Evolutionary conservation across 2,329 filamentous ascomycete genomes (phyloP), one percentile per base, ranked within the genome.

Genomic region (Cryoendolithus antarcticus): DNA sequence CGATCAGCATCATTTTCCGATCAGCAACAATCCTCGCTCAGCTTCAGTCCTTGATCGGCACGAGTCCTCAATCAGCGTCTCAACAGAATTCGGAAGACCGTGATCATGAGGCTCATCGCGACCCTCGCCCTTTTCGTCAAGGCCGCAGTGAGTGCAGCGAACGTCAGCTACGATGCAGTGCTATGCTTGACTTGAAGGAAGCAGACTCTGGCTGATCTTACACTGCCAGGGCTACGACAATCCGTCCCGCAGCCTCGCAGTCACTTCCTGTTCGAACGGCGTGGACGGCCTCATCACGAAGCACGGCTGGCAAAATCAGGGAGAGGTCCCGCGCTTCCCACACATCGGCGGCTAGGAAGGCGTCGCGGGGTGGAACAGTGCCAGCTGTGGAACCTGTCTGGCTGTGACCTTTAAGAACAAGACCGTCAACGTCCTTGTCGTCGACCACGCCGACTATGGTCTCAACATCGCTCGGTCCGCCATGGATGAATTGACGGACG

Each of bases 211-310:
- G 15, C 24, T 27, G 24, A 27, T 27, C 24, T 27, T 27, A 7
- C 5, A 7, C 24, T 27, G 88, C 62, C 62, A 64, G 12, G 75
- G 71, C 55, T 91, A 84, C 63, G 82, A 88, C 55, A 64, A 79
- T 46, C 58, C 57, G 34, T 48, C 48, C 43, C 71, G 75, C 42
- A 66, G 72, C 33, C 58, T 88, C 39, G 66, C 61, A 28, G 58
- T 54, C 4, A 69, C 86, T 33, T 58, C 77, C 45, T 86, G 80
- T 71, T 80, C 75, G 27, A 75, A 84, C 54, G 80, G 80, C 39
- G 34, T 45, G 44, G 79, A 83, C 60, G 80, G 80, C 42, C 69
- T 85, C 45, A 73, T 74, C 46, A 75, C 71, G 50, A 70, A 66
- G 51, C 74, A 74, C 62, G 67, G 67, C 50, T 82, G 35, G 38